Conservation (phyloP, 1,284 basidiomycete species). For the Sanghuangporus sanghuang region DNA sequence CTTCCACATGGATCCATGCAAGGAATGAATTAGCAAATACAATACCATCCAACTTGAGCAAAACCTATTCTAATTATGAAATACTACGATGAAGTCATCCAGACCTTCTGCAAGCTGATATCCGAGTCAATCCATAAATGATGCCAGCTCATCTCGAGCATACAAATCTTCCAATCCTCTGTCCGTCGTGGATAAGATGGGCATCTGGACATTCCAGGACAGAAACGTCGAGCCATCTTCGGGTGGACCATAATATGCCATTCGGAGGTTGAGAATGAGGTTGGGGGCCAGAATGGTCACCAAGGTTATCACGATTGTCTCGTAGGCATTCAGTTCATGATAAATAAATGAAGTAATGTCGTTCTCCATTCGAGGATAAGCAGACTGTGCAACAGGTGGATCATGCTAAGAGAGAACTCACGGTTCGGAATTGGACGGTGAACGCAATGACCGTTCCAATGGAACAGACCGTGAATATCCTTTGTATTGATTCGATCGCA, state of each 20-base stretch:
- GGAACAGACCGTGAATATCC: not conserved
- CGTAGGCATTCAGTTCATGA: not conserved
- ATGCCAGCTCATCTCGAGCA: not conserved
- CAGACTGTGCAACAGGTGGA: not conserved
- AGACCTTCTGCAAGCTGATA: not conserved
- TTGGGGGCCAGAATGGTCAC: constrained; percentile 12
- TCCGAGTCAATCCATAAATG: not conserved
- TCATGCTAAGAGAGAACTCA: not conserved
- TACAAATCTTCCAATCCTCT: not conserved
- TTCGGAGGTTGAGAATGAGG: constrained; percentile 1
- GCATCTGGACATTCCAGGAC: not conserved
- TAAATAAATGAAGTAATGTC: not conserved
- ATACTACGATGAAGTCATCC: not conserved
- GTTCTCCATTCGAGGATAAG: not conserved
- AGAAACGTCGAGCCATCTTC: not conserved
- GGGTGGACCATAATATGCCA: not conserved
- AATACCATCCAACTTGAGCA: not conserved
- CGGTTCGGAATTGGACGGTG: not conserved
- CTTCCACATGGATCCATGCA: not conserved
- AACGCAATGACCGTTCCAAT: not conserved
- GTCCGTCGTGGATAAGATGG: not conserved
- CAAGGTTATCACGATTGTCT: not conserved
- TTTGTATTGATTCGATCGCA: not conserved
- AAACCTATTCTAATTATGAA: not conserved
- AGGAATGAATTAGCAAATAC: not conserved